Evolutionary conservation across 1,139 yeast genomes (phyloP), one percentile per base, ranked within the genome.

Genomic region (Pichia sp.): DNA sequence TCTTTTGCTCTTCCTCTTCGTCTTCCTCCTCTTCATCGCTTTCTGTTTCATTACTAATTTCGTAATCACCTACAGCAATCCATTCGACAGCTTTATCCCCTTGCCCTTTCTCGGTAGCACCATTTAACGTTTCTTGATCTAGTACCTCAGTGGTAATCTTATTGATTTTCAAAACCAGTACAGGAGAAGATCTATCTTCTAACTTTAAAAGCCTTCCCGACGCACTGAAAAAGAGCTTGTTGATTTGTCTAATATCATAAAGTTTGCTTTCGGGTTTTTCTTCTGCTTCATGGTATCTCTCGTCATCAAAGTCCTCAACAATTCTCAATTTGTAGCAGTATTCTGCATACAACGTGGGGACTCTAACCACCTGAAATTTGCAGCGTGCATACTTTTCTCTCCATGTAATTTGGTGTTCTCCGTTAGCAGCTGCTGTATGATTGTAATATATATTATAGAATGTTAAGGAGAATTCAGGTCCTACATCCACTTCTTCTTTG

Each of bases 361-460:
- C 59, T 30, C 81, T 67, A 50, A 69, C 59, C 8, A 85, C 63
- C 22, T 70, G 66, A 0, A 80, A 78, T 52, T 68, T 66, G 42
- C 85, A 78, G 51, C 82, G 73, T 7, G 89, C 84, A 67, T 72
- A 81, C 53, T 83, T 85, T 61, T 87, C 95, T 60, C 84, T 85
- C 95, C 95, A 87, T 2, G 80, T 74, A 1, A 85, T 76, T 45
- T 75, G 75, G 36, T 63, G 63, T 10, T 63, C 58, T 36, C 69
- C 74, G 55, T 67, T 70, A 13, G 37, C 13, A n/a, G 18, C 37
- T 7, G 37, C 37, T 3, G 37, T 34, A 64, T 85, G 79, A 54
- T 83, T 83, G 61, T 83, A 82, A 60, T 85, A 87, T 3, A 87
- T 76, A 1, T 88, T 74, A 61, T 80, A 87, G 60, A 80, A 68